Evolutionary conservation across 2,329 filamentous ascomycete species (phyloP), one percentile per base, ranked within the genome.

Genomic region (Ascochyta koolunga): DNA sequence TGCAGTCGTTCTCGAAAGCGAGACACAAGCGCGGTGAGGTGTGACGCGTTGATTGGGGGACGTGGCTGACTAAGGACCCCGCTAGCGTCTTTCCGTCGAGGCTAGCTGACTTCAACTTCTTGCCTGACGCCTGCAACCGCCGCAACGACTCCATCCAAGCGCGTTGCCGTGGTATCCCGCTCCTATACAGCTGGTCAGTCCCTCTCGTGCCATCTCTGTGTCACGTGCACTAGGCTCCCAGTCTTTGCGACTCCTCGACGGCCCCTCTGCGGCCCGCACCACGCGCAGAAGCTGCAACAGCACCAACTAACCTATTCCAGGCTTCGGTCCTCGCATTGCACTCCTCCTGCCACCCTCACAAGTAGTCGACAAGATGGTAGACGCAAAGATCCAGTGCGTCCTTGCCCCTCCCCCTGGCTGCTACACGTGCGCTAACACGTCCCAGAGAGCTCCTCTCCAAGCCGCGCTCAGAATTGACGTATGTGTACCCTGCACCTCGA

Each of bases 391-490:
- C 35, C 75, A 78, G 77, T 79, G 66, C 53, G 76, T 62, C 25
- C 13, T 22, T 24, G 9, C 9, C 8, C 22, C 15, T 15, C n/a
- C 21, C 36, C 25, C 7, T 11, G 22, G 35, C 21, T 8, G 3
- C 21, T 22, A 10, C 15, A 15, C 27, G 15, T 27, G 29, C 33
- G 54, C 72, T 75, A 61, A 74, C 62, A 58, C 32, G 22, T n/a
- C 47, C 38, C 74, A 96, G 91, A 79, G 92, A 96, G 77, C 86
- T 96, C 70, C 86, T 96, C 63, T 88, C 85, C 76, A 96, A 96
- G 84, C 88, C 91, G 63, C 90, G 91, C 78, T 86, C 83, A 71
- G 93, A 97, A 75, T 89, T 96, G 78, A 96, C 92, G 91, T 96
- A 86, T 67, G 89, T 83, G 54, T 51, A 56, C 53, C 50, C 59